phyloP scores from a whole-genome alignment of 2,329 filamentous ascomycete genomes.

The Tolypocladium inflatum region DNA sequence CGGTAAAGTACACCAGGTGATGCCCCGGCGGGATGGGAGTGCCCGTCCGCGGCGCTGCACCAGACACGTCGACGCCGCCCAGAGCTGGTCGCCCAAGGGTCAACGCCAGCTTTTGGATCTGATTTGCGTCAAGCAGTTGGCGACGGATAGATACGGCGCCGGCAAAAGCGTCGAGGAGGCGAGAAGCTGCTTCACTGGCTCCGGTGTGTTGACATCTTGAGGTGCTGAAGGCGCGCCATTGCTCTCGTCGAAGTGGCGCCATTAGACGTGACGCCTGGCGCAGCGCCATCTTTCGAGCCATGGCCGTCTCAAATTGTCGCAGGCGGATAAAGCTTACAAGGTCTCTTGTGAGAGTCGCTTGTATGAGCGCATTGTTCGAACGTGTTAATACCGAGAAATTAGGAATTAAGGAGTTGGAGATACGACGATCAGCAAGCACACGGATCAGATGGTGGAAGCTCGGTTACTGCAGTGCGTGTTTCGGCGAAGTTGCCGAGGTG shows the following conservation, averaged over 20 bases:
- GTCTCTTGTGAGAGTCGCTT: background rate
- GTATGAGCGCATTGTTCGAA: too few relatives aligned
- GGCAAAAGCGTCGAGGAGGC: constrained; percentile 20
- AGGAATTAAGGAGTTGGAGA: background rate
- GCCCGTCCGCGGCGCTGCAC: constrained; percentile 25
- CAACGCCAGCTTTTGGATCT: constrained; percentile 51
- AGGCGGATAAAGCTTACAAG: background rate
- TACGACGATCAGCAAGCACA: background rate
- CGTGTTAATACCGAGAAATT: too few relatives aligned
- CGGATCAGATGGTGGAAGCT: background rate
- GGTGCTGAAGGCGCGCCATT: constrained; percentile 6
- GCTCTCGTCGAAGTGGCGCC: background rate
- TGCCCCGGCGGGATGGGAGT: constrained; percentile 49
- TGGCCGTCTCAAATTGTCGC: background rate
- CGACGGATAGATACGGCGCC: constrained; percentile 15
- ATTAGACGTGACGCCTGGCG: background rate
- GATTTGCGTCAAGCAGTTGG: constrained; percentile 51
- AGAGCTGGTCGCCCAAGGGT: constrained; percentile 43
- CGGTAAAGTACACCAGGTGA: constrained; percentile 56
- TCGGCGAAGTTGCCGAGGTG: background rate
- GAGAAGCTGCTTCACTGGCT: constrained; percentile 18
- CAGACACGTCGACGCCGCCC: constrained; percentile 26
- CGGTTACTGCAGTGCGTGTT: background rate
- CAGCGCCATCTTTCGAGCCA: background rate
- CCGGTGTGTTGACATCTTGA: constrained; percentile 2